A percentile compares a stretch with the other conserved stretches of the same genome.
phyloP scores from a whole-genome alignment of 2,329 filamentous ascomycete species.

The Fusarium abutilonis region DNA sequence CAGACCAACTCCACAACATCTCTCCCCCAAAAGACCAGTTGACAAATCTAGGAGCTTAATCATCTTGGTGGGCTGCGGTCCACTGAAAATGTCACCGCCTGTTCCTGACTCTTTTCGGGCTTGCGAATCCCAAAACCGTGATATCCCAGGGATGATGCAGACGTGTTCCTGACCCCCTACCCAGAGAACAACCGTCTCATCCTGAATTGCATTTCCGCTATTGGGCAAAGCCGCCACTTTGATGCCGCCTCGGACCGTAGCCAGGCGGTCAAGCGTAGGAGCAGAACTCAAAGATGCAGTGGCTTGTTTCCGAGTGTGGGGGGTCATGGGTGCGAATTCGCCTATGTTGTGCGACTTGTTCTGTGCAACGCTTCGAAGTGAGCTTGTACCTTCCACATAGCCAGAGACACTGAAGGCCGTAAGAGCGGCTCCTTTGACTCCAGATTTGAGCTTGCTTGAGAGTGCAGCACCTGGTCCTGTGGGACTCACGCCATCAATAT shows the following conservation, averaged over 20 bases:
- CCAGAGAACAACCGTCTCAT: slow-evolving; percentile 67
- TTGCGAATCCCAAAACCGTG: slow-evolving; percentile 69
- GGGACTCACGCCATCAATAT: slow-evolving; percentile 68
- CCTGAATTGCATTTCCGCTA: slow-evolving; percentile 55
- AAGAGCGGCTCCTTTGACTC: slow-evolving; percentile 66
- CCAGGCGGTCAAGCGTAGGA: slow-evolving; percentile 61
- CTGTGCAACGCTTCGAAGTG: slow-evolving; percentile 57
- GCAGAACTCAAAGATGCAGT: slow-evolving; percentile 56
- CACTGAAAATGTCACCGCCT: slow-evolving; percentile 65
- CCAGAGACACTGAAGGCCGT: slow-evolving; percentile 68
- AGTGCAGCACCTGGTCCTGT: slow-evolving; percentile 54
- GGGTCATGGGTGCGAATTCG: slow-evolving; percentile 72
- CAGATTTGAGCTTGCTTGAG: slow-evolving; percentile 61
- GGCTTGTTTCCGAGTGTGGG: slow-evolving; percentile 66
- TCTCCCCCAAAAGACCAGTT: slow-evolving; percentile 65
- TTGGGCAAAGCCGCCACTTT: slow-evolving; percentile 58
- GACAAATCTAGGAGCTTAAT: slow-evolving; percentile 63
- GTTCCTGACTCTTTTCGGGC: slow-evolving; percentile 61
- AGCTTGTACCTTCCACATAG: slow-evolving; percentile 68
- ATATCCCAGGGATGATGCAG: slow-evolving; percentile 64
- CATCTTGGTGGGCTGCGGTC: slow-evolving; percentile 65
- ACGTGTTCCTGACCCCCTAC: slow-evolving; percentile 66
- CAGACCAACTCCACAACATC: slow-evolving; percentile 62
- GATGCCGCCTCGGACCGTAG: slow-evolving; percentile 63
- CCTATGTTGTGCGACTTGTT: slow-evolving; percentile 52